Evolutionary conservation across 75 land plant species (phyloP), one percentile per base, ranked within the genome.

Genomic region (Pinus taeda): DNA sequence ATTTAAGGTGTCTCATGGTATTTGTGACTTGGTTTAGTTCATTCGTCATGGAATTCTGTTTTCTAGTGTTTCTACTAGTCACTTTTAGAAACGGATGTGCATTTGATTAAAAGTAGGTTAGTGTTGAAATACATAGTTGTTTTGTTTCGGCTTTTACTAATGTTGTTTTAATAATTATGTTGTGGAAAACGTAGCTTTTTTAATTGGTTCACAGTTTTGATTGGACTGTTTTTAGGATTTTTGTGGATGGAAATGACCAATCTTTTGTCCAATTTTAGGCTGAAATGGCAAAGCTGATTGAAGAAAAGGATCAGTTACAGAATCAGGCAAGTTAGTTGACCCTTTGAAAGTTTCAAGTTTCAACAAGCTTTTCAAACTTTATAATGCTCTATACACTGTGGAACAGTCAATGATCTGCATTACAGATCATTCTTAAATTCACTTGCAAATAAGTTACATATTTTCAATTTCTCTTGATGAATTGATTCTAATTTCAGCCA

Each of bases 221-320:
- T 76, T 76, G 49, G 29, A 13, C 30, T 57, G 18, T 65, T 26
- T 69, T 74, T 29, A 24, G 29, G 21, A 64, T 17, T 57, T 36
- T 69, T 39, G 60, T 65, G 42, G 14, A 20, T 74, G 59, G 65
- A 58, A 39, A 58, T 62, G 73, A 57, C 62, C 67, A 20, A 30
- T 59, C 5, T 20, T 74, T 74, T 18, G 57, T 60, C 71, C 24
- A 45, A 20, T 15, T 84, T 74, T 70, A 89, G 90, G 73, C 70
- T 29, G 90, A 89, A 73, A 71, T 83, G 18, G 61, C 81, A 13
- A 81, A 84, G 67, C 70, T 89, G 59, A 76, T 74, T 36, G 88
- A 79, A 71, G 82, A 89, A 74, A 61, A 86, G 17, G 58, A 24
- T 13, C 62, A 66, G 37, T 62, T 89, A 42, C 84, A 77, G 71